phyloP scores from a whole-genome alignment of 495 filamentous ascomycete species.

The Acidiella bohemica region DNA sequence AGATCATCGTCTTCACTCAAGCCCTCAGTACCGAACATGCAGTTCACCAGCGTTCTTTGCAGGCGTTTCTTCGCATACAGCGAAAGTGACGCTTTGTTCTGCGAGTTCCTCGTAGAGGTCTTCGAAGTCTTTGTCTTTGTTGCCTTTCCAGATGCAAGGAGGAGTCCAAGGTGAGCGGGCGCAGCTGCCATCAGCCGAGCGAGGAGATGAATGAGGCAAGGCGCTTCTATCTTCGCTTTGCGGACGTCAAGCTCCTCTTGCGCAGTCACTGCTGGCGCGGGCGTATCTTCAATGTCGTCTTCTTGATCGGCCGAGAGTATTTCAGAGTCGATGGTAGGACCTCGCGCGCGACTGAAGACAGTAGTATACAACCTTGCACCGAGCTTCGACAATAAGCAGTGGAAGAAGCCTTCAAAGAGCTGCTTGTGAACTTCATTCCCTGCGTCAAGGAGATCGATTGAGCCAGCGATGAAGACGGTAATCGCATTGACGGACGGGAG shows the following conservation, averaged over 20 bases:
- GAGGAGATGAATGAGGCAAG: slow-evolving; percentile 22
- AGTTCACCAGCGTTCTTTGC: slow-evolving; percentile 26
- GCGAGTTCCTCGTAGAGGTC: no score
- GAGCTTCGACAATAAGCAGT: slow-evolving; percentile 21
- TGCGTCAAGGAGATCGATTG: slow-evolving; percentile 11
- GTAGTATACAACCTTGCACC: slow-evolving; percentile 20
- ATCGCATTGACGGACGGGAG: slow-evolving; percentile 3
- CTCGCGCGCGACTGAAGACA: slow-evolving; percentile 20
- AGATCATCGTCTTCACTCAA: slow-evolving; percentile 11
- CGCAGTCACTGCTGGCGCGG: neutral
- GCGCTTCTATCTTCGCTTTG: slow-evolving; percentile 19
- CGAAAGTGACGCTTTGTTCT: slow-evolving; percentile 18
- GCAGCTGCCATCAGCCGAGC: slow-evolving; percentile 22
- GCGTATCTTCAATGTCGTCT: slow-evolving; percentile 2
- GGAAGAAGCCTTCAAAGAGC: slow-evolving; percentile 28
- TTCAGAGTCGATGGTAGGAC: slow-evolving; percentile 18
- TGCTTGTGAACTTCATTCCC: slow-evolving; percentile 16
- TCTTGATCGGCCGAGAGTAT: slow-evolving; percentile 9
- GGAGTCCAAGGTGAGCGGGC: slow-evolving; percentile 20
- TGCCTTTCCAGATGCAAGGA: neutral
- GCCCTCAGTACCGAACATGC: slow-evolving; percentile 22
- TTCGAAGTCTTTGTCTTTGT: slow-evolving; percentile 3
- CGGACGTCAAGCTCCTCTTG: slow-evolving; percentile 7
- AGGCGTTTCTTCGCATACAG: slow-evolving; percentile 23
- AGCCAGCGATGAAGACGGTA: slow-evolving; percentile 10